Evolutionary conservation across 306 rosid genomes (phyloP), one percentile per base, ranked within the genome.

Genomic region (Dryas drummondii): DNA sequence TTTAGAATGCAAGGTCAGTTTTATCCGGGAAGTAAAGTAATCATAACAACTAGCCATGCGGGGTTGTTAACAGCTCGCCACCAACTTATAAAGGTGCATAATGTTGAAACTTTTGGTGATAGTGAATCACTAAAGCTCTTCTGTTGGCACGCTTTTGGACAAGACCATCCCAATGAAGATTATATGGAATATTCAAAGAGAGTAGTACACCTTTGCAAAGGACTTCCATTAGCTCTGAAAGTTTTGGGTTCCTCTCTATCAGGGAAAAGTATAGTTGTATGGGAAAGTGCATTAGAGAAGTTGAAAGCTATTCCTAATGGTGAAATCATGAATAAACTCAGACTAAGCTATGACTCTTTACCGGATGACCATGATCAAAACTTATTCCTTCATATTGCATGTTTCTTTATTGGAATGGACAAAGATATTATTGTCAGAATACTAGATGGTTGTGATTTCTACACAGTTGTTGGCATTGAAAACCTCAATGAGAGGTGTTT

Each of bases 301-400:
- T 2, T 70, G 50, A n/a, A 70, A 52, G 74, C 1, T 3, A 70
- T 70, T n/a, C 62, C 74, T 2, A 11, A 70, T 53, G 15, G 6
- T 10, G 48, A 54, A 41, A 54, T 70, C 10, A 1, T 54, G 63
- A 42, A 70, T 9, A 70, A 70, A 17, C 63, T 70, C 74, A 54
- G 6, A 54, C 11, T 70, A 54, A 70, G 74, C 64, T 70, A n/a
- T 0, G 74, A 54, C 1, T 70, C 74, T 10, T 10, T 70, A 4
- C 74, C 10, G 17, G 74, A 70, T 55, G 13, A 17, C 5, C 52
- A 70, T 41, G 63, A 53, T 12, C 15, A 2, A 53, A 6, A 6
- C 4, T 11, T 70, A 17, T 70, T 53, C 17, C 74, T 70, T 3
- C 64, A 54, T 41, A 54, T 70, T 54, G 51, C 74, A 0, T 54